Conservation (phyloP, 495 filamentous ascomycete species). For the Penicillium parvum region DNA sequence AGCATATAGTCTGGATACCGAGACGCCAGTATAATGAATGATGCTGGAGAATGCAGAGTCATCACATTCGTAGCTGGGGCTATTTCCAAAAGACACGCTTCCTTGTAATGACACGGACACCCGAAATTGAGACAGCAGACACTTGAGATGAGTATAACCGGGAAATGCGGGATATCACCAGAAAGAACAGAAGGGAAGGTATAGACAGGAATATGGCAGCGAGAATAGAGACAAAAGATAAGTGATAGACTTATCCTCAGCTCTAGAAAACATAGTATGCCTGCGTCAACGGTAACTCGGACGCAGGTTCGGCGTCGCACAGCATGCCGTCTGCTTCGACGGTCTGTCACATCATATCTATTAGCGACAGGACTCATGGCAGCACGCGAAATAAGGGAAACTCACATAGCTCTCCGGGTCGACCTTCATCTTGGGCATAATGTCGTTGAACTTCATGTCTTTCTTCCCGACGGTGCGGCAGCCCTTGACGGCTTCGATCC, state of each 20-base stretch:
- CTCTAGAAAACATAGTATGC: conserved; percentile 70
- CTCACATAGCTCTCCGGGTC: conserved; percentile 83
- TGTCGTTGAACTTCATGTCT: conserved; percentile 93
- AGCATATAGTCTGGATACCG: too few species aligned
- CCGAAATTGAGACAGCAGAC: conserved; percentile 12
- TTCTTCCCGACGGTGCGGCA: conserved; percentile 79
- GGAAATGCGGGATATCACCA: conserved; percentile 2
- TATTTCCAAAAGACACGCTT: conserved; percentile 3
- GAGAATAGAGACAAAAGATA: not conserved
- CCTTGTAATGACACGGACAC: conserved; percentile 12
- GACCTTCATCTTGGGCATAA: conserved; percentile 86
- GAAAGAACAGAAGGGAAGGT: not conserved
- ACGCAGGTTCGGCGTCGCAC: conserved; percentile 72
- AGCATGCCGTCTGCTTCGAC: conserved; percentile 83
- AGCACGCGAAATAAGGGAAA: conserved; percentile 11
- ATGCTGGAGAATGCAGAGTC: conserved; percentile 1
- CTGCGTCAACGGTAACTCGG: conserved; percentile 74
- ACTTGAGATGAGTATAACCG: conserved; percentile 21
- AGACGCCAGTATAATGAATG: not conserved
- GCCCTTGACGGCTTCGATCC: conserved; percentile 73
- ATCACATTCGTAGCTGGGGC: conserved; percentile 16
- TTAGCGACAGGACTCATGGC: not conserved
- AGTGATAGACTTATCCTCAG: too few species aligned
- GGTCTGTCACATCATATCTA: conserved; percentile 19
- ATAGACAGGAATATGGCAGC: too few species aligned